Evolutionary conservation across 2,329 filamentous ascomycete genomes (phyloP).

Genomic region (Fusarium nematophilum): DNA sequence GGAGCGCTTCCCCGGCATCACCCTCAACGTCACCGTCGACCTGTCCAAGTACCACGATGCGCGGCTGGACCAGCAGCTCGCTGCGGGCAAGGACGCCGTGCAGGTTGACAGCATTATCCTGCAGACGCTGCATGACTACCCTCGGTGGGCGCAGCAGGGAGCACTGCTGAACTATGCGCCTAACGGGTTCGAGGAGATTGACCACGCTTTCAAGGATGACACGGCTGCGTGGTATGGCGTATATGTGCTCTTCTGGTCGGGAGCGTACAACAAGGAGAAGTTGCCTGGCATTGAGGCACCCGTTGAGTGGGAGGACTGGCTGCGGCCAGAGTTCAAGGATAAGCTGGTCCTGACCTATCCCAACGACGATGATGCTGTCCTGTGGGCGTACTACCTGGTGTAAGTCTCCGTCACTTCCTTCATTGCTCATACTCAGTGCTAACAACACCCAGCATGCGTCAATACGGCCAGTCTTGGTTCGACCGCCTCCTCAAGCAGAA

Average conservation of each 20-base stretch:
- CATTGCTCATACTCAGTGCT: neutral
- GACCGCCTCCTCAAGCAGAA: slow-evolving; percentile 60
- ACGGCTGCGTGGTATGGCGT: slow-evolving; percentile 55
- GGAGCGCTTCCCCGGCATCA: slow-evolving; percentile 59
- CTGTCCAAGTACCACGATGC: slow-evolving; percentile 66
- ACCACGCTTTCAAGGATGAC: slow-evolving; percentile 51
- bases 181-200: slow-evolving; percentile 56
- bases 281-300: slow-evolving; percentile 48
- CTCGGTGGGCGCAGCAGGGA: slow-evolving; percentile 61
- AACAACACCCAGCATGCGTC: slow-evolving; percentile 45
- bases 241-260: slow-evolving; percentile 52
- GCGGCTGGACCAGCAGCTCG: slow-evolving; percentile 59
- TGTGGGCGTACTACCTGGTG: slow-evolving; percentile 63
- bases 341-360: slow-evolving; percentile 67
- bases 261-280: slow-evolving; percentile 45
- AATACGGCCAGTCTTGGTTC: slow-evolving; percentile 60
- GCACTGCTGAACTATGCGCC: slow-evolving; percentile 63
- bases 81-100: slow-evolving; percentile 45
- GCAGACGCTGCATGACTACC: slow-evolving; percentile 64
- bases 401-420: slow-evolving; percentile 38
- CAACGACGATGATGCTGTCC: slow-evolving; percentile 67
- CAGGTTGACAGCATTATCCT: slow-evolving; percentile 56
- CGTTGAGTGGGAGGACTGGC: slow-evolving; percentile 53
- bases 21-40: slow-evolving; percentile 65
- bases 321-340: slow-evolving; percentile 62